A percentile compares a stretch with the other conserved stretches of the same genome.
These are phyloP conservation scores for Austroboletus eburneus DNA, from an alignment of 768 basidiomycete species.

Conservation along the genomic window DNA sequence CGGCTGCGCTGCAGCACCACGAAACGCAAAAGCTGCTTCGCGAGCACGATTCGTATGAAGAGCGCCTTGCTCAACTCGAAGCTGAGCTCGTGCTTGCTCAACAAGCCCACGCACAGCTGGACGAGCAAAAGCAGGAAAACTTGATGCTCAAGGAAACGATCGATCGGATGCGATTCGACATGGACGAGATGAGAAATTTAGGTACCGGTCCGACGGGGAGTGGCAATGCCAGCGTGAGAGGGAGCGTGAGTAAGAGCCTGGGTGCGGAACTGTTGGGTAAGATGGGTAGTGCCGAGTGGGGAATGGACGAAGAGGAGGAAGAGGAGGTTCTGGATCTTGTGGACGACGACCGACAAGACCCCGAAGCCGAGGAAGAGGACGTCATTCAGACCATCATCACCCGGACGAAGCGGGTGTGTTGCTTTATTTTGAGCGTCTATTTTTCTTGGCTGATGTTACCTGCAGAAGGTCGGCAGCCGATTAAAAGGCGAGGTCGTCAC, in stretches of 20 bases:
- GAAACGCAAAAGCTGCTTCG: conserved; percentile 64
- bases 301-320: conserved; percentile 40
- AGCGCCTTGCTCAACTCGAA: conserved; percentile 66
- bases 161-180: conserved; percentile 88
- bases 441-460: conserved; percentile 13
- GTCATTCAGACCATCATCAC: conserved; percentile 89
- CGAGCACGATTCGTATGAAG: conserved; percentile 70
- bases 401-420: conserved; percentile 66
- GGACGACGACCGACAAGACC: conserved; percentile 45
- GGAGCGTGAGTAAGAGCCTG: conserved; percentile 66
- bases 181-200: conserved; percentile 80
- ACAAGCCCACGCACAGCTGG: conserved; percentile 68
- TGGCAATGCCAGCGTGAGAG: conserved; percentile 45
- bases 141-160: conserved; percentile 92
- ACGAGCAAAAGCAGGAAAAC: conserved; percentile 95
- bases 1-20: conserved; percentile 52
- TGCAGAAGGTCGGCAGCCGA: conserved; percentile 65
- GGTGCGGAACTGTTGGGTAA: conserved; percentile 69
- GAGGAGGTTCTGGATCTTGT: conserved; percentile 34
- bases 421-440: not conserved
- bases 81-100: conserved; percentile 65
- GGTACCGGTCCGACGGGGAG: conserved; percentile 38
- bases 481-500: conserved; percentile 41
- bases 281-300: conserved; percentile 49
- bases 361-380: conserved; percentile 60